These are phyloP conservation scores for Xeromyces bisporus DNA, from an alignment of 495 filamentous ascomycete genomes.

Conservation along the genomic window DNA sequence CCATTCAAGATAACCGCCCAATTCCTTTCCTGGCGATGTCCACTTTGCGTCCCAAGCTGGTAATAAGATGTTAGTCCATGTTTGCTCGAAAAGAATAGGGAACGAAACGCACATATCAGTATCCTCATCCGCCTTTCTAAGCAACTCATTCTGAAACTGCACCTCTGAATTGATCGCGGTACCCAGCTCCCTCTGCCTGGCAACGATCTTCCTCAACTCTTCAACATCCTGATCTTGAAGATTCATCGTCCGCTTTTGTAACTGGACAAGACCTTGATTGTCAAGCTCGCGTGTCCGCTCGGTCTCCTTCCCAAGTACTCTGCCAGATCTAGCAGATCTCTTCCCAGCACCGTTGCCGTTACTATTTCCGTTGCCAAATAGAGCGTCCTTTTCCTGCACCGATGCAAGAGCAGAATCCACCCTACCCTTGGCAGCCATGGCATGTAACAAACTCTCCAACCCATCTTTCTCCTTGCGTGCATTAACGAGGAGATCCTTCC, in stretches of 20 bases:
- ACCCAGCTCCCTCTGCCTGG: constrained; percentile 72
- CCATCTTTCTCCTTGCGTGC: constrained; percentile 75
- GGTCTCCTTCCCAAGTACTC: constrained; percentile 80
- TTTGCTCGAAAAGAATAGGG: not conserved
- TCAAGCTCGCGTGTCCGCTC: constrained; percentile 76
- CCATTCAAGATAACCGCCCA: constrained; percentile 1
- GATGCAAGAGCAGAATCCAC: constrained; percentile 31
- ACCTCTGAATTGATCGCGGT: constrained; percentile 73
- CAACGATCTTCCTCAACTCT: constrained; percentile 56
- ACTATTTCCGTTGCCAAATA: constrained; percentile 17
- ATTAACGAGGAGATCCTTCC: constrained; percentile 61
- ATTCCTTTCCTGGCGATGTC: constrained; percentile 2
- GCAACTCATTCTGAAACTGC: constrained; percentile 65
- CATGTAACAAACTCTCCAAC: constrained; percentile 62
- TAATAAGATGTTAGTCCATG: not conserved
- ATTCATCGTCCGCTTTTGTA: constrained; percentile 68
- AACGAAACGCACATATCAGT: constrained; percentile 35
- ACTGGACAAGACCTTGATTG: constrained; percentile 71
- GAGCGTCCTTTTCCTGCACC: constrained; percentile 37
- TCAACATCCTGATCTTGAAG: constrained; percentile 75
- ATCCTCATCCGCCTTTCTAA: constrained; percentile 61
- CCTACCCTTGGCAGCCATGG: constrained; percentile 43
- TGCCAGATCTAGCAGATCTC: constrained; percentile 25
- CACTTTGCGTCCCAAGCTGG: not conserved
- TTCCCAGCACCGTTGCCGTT: constrained; percentile 7